Evolutionary conservation across 805 yeast species (phyloP).

Genomic region (Teunomyces stri): DNA sequence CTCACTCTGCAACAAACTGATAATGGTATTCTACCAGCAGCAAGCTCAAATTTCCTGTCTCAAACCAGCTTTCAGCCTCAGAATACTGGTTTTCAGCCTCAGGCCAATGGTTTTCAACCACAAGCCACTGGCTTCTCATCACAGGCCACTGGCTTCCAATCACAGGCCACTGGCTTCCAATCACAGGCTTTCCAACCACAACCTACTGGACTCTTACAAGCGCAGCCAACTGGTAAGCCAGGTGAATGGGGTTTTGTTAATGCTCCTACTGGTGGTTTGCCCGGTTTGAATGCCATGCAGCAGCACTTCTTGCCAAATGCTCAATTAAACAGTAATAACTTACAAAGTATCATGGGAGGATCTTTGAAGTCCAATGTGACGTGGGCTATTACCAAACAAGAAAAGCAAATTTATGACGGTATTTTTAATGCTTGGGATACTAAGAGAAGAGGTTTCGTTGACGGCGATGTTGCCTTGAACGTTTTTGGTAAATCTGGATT

Average conservation of each 20-base stretch:
- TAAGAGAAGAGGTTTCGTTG: slow-evolving; percentile 61
- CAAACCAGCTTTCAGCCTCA: slow-evolving; percentile 14
- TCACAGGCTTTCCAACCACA: slow-evolving; percentile 27
- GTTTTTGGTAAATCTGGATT: slow-evolving; percentile 91
- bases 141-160: slow-evolving; percentile 31
- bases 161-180: slow-evolving; percentile 26
- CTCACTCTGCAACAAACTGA: slow-evolving; percentile 14
- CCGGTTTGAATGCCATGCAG: slow-evolving; percentile 66
- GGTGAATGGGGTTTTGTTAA: slow-evolving; percentile 81
- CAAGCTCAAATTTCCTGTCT: not conserved
- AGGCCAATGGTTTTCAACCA: slow-evolving; percentile 26
- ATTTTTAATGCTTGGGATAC: slow-evolving; percentile 88
- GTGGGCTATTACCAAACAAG: slow-evolving; percentile 85
- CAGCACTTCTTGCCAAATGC: slow-evolving; percentile 63
- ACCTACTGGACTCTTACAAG: slow-evolving; percentile 38
- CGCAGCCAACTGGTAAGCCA: slow-evolving; percentile 64
- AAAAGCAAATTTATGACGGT: slow-evolving; percentile 79
- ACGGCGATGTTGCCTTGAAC: slow-evolving; percentile 78
- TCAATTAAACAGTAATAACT: slow-evolving; percentile 32
- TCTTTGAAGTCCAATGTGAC: slow-evolving; percentile 53
- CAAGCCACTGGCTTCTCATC: slow-evolving; percentile 26
- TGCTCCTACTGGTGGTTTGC: slow-evolving; percentile 66
- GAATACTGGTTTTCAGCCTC: slow-evolving; percentile 24
- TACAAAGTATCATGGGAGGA: slow-evolving; percentile 44
- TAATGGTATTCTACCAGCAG: slow-evolving; percentile 18